Evolutionary conservation across 352 stramenopile species (phyloP).

Genomic region (Phytophthora foliorum): DNA sequence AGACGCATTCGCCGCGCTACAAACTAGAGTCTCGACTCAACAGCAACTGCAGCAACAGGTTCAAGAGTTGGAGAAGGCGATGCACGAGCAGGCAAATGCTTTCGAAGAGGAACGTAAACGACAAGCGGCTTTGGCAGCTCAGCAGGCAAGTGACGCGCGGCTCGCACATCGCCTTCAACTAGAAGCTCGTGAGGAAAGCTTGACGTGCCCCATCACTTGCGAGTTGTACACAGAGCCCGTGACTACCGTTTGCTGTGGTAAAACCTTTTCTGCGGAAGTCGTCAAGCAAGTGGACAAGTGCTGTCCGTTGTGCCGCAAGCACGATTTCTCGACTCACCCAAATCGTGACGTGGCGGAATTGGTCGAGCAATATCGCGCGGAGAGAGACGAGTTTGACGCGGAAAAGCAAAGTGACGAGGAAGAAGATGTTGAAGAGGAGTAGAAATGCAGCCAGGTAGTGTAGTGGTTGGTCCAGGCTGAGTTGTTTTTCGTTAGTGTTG

Average conservation of each 20-base stretch:
- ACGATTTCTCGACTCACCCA: slow-evolving; percentile 6
- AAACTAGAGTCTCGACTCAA: slow-evolving; percentile 1
- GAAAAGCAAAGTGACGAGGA: background rate
- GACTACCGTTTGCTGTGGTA: slow-evolving; percentile 25
- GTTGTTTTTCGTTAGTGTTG: background rate
- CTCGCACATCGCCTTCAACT: slow-evolving; percentile 11
- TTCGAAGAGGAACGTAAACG: slow-evolving; percentile 13
- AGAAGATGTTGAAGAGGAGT: background rate
- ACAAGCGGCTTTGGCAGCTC: slow-evolving; percentile 1
- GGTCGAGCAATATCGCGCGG: slow-evolving; percentile 9
- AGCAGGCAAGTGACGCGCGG: slow-evolving; percentile 9
- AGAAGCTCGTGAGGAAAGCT: slow-evolving; percentile 12
- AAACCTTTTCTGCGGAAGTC: slow-evolving; percentile 19
- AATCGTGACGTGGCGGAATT: slow-evolving; percentile 19
- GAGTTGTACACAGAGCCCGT: slow-evolving; percentile 11
- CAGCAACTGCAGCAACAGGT: slow-evolving; percentile 10
- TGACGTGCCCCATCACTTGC: slow-evolving; percentile 18
- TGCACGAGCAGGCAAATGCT: slow-evolving; percentile 5
- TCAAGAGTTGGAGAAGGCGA: slow-evolving; percentile 2
- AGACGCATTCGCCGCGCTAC: slow-evolving; percentile 6
- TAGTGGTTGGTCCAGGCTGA: background rate
- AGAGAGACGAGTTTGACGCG: slow-evolving; percentile 11
- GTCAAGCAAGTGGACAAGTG: slow-evolving; percentile 1
- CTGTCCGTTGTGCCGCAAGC: slow-evolving; percentile 10
- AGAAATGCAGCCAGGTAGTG: background rate